A percentile compares a stretch with the other conserved stretches of the same genome.
Evolutionary conservation across 371 early-diverging fungal species (phyloP).

Genomic region (Chytridiales sp.): DNA sequence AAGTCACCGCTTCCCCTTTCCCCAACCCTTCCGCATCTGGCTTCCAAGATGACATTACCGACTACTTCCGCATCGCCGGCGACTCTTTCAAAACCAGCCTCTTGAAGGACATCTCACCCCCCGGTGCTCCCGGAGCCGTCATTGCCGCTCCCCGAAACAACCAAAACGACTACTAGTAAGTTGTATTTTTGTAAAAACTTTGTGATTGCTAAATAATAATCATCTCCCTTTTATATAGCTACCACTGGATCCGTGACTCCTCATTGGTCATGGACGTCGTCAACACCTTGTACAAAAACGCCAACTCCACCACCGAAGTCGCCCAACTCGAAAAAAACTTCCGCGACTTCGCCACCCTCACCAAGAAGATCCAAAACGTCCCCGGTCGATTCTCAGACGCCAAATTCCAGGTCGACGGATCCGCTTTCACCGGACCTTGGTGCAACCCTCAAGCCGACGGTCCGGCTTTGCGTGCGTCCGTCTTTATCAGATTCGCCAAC

Average conservation of each 20-base stretch:
- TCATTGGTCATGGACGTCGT: slow-evolving; percentile 19
- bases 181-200: too few relatives aligned
- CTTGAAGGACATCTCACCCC: slow-evolving; percentile 13
- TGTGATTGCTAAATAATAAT: too few relatives aligned
- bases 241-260: slow-evolving; percentile 22
- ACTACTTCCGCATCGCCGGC: background rate
- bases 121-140: slow-evolving; percentile 36
- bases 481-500: slow-evolving; percentile 50
- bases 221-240: too few relatives aligned
- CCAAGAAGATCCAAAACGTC: slow-evolving; percentile 21
- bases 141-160: slow-evolving; percentile 54
- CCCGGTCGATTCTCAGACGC: too few relatives aligned
- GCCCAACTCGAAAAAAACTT: slow-evolving; percentile 7
- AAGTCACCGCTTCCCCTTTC: too few relatives aligned
- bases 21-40: too few relatives aligned
- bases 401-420: slow-evolving; percentile 65
- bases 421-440: slow-evolving; percentile 49
- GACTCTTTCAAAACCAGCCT: background rate
- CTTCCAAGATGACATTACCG: background rate
- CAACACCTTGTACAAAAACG: slow-evolving; percentile 3
- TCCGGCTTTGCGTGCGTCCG: slow-evolving; percentile 68
- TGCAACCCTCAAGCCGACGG: slow-evolving; percentile 81
- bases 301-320: background rate
- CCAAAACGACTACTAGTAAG: slow-evolving; percentile 57
- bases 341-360: slow-evolving; percentile 11